A percentile compares a stretch with the other conserved stretches of the same genome.
Evolutionary conservation across 139 green algal genomes (phyloP).

Genomic region (Chlorella vulgaris): DNA sequence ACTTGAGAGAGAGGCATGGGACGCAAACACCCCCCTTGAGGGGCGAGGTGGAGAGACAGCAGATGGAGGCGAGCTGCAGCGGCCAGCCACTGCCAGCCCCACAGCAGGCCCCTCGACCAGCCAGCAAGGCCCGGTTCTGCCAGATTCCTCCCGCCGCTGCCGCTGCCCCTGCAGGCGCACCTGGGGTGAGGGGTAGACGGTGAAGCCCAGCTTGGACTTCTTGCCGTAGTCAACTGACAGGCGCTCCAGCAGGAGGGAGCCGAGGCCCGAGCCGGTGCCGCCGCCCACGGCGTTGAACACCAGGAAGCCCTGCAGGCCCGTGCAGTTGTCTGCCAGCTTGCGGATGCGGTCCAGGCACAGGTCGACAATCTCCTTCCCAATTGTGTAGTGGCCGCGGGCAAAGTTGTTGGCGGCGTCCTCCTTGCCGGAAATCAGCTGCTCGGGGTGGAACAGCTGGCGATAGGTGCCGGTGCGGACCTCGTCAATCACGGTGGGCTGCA

Average conservation of each 20-base stretch:
- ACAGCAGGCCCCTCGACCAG: too few relatives aligned
- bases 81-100: too few relatives aligned
- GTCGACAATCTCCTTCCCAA: conserved; percentile 98
- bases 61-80: too few relatives aligned
- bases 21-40: too few relatives aligned
- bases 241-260: conserved; percentile 96
- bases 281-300: conserved; percentile 97
- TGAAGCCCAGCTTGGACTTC: conserved; percentile 99
- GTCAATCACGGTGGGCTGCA: conserved; percentile 92
- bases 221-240: conserved; percentile 99
- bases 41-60: too few relatives aligned
- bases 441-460: conserved; percentile 97
- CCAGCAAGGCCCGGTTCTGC: too few relatives aligned
- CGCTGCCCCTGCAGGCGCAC: too few relatives aligned
- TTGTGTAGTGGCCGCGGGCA: conserved; percentile 90
- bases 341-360: conserved; percentile 94
- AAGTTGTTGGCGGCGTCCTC: conserved; percentile 93
- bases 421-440: conserved; percentile 98
- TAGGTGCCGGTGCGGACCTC: conserved; percentile 96
- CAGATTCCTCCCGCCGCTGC: too few relatives aligned
- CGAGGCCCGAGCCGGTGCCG: conserved; percentile 94
- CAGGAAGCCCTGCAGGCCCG: conserved; percentile 96
- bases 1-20: not conserved
- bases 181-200: conserved; percentile 92
- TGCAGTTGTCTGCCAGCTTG: conserved; percentile 98